phyloP scores from a whole-genome alignment of 2,329 filamentous ascomycete species.

The Colletotrichum chlorophyti region DNA sequence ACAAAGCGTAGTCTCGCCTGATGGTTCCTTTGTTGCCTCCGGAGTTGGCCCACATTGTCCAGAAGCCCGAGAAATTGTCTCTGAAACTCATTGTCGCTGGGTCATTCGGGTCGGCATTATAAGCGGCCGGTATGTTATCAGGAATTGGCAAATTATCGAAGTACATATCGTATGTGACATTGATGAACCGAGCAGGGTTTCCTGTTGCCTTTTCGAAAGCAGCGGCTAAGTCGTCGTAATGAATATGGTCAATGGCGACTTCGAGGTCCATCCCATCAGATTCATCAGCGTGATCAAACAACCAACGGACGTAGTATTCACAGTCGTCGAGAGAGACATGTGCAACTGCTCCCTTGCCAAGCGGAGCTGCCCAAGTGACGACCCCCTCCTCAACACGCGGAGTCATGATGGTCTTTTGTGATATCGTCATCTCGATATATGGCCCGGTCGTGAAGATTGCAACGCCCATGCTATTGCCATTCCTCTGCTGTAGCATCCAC shows the following conservation, averaged over 20 bases:
- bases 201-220: constrained; percentile 52
- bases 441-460: constrained; percentile 49
- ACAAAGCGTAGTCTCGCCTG: too few relatives aligned
- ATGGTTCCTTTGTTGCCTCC: too few relatives aligned
- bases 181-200: constrained; percentile 46
- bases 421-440: constrained; percentile 53
- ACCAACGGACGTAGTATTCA: constrained; percentile 52
- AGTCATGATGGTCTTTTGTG: constrained; percentile 43
- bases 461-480: constrained; percentile 27
- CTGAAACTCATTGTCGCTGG: too few relatives aligned
- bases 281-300: constrained; percentile 52
- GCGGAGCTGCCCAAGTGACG: constrained; percentile 48
- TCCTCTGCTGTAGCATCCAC: constrained; percentile 51
- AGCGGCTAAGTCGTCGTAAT: constrained; percentile 45
- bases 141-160: constrained; percentile 24
- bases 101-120: too few relatives aligned
- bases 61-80: too few relatives aligned
- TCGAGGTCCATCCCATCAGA: constrained; percentile 53
- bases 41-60: too few relatives aligned
- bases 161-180: constrained; percentile 44
- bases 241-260: constrained; percentile 49
- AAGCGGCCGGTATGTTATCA: constrained; percentile 38
- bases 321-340: constrained; percentile 55
- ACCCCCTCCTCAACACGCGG: constrained; percentile 46
- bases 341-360: constrained; percentile 47